Evolutionary conservation across 306 rosid genomes (phyloP).

Genomic region (cucumber (Cucumis sativus)): Cucumber_9930_V3 NC_026657.2:33418501-33419000

Average conservation of each 20-base stretch:
- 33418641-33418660: neutral
- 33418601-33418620: neutral
- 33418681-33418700: neutral
- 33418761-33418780: no score
- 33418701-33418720: neutral
- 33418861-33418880: neutral
- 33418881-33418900: neutral
- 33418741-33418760: neutral
- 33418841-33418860: neutral
- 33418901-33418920: neutral
- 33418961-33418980: neutral
- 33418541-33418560: no score
- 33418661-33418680: neutral
- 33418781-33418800: neutral
- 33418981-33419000: neutral
- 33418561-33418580: neutral
- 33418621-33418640: neutral
- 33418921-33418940: neutral
- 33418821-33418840: neutral
- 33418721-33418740: neutral
- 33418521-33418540: no score
- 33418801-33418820: neutral
- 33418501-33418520: no score
- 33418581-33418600: neutral
- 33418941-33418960: neutral